Evolutionary conservation across 371 early-diverging fungal species (phyloP).

Genomic region (Dichotomocladium elegans): DNA sequence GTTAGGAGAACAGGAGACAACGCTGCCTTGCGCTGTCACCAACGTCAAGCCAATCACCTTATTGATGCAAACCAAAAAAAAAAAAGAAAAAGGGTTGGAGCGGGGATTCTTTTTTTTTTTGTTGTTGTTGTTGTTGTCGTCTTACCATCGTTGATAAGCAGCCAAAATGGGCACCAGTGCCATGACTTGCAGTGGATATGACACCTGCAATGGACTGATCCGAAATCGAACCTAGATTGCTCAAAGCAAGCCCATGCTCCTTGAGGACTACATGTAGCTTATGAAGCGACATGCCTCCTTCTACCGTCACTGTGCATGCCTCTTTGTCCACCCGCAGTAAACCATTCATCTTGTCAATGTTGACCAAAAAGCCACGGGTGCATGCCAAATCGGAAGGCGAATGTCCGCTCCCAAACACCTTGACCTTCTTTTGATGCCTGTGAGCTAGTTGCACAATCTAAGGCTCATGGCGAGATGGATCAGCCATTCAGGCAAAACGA

Average conservation of each 20-base stretch:
- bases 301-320: conserved; percentile 53
- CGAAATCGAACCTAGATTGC: conserved; percentile 80
- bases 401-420: conserved; percentile 76
- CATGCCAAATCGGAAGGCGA: conserved; percentile 83
- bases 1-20: conserved; percentile 43
- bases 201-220: conserved; percentile 79
- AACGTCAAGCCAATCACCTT: conserved; percentile 59
- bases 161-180: conserved; percentile 72
- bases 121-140: too few relatives aligned
- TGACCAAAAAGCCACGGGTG: conserved; percentile 65
- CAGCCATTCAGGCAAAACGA: too few relatives aligned
- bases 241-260: conserved; percentile 63
- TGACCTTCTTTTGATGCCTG: conserved; percentile 44
- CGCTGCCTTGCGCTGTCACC: conserved; percentile 54
- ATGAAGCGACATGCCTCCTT: conserved; percentile 71
- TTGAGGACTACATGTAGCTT: conserved; percentile 57
- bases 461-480: too few relatives aligned
- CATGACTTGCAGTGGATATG: conserved; percentile 80
- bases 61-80: background rate
- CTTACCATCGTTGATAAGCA: conserved; percentile 65
- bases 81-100: background rate
- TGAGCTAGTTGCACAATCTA: conserved; percentile 54
- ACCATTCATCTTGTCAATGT: conserved; percentile 62
- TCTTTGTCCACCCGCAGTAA: conserved; percentile 51
- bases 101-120: too few relatives aligned